Base-by-base conservation (phyloP, 2,329 filamentous ascomycete genomes). In the Pyrenochaeta sp. region DNA sequence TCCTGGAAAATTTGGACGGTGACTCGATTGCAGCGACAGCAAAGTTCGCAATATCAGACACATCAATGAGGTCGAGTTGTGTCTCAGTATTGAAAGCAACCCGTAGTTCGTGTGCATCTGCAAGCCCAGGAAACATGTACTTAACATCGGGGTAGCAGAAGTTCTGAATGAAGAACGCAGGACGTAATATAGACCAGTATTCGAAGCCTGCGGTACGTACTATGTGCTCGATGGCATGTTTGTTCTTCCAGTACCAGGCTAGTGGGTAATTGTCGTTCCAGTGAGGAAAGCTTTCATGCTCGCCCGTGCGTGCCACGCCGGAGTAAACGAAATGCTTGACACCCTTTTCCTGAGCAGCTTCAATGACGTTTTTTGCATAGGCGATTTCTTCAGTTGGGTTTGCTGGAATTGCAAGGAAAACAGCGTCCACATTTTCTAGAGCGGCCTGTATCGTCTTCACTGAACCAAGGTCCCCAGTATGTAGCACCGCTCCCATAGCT, bases 131-230 rank as follows among this genome's bases (percentile, higher is more conserved):
- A 18, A 48, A 48, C 35, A 48, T 33, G 15, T 48, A 37, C 4
- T 53, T 29, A 35, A 47, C 43, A 17, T 17, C 45, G 1, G 50
- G 50, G 27, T 29, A 17, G 30, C 27, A 42, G 36, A 48, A 53
- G 27, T 53, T 53, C 44, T 53, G 50, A 4, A 43, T 32, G 39
- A 48, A 53, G 29, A 53, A 48, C 11, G 50, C 50, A 20, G 50
- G 50, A 4, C 45, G 50, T 11, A 53, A 18, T 15, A 53, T 53
- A n/a, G 50, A 48, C 50, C 44, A 53, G 23, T 53, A 6, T 30
- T 12, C 12, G 15, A 49, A 42, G 9, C 18, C 45, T 7, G 50
- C 44, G 32, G 23, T 44, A 10, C 50, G 23, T n/a, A 53, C 50
- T 36, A 48, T 2, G 37, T 53, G 17, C 23, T 53, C 44, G 50